phyloP scores from a whole-genome alignment of 352 stramenopile species.

The Pythium volutum region DNA sequence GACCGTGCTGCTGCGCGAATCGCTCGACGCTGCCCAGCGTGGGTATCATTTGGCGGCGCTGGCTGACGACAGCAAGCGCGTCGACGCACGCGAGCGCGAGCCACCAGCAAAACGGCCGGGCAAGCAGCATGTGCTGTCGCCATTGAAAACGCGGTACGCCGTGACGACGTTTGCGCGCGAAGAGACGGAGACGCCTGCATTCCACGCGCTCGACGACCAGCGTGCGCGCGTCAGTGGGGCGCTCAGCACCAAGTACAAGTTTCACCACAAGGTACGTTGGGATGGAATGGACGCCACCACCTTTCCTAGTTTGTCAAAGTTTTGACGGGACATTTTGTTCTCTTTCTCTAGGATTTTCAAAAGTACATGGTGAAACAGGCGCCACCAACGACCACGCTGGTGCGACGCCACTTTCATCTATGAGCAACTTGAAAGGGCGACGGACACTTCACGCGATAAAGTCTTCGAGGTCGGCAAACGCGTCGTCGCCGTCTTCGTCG shows the following conservation, averaged over 20 bases:
- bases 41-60: conserved; percentile 23
- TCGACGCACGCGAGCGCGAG: not conserved
- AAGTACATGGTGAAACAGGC: conserved; percentile 28
- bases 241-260: conserved; percentile 24
- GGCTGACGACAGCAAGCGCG: not conserved
- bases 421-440: conserved; percentile 6
- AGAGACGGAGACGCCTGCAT: not conserved
- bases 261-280: conserved; percentile 24
- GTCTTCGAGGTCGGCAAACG: conserved; percentile 38
- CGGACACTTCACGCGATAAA: conserved; percentile 27
- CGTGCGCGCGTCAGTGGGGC: conserved; percentile 5
- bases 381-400: conserved; percentile 16
- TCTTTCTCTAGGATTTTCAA: conserved; percentile 24
- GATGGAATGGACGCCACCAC: not conserved
- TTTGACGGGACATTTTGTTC: not conserved
- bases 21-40: conserved; percentile 18
- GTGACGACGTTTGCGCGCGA: conserved; percentile 11
- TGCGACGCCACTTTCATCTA: conserved; percentile 19
- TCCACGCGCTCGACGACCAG: conserved; percentile 25
- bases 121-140: not conserved
- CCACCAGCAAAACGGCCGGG: not conserved
- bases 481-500: conserved; percentile 37
- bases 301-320: not conserved
- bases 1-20: conserved; percentile 9
- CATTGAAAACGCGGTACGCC: conserved; percentile 21